Conservation (phyloP, 371 early-diverging fungal species). For the Mortierella sp. region DNA sequence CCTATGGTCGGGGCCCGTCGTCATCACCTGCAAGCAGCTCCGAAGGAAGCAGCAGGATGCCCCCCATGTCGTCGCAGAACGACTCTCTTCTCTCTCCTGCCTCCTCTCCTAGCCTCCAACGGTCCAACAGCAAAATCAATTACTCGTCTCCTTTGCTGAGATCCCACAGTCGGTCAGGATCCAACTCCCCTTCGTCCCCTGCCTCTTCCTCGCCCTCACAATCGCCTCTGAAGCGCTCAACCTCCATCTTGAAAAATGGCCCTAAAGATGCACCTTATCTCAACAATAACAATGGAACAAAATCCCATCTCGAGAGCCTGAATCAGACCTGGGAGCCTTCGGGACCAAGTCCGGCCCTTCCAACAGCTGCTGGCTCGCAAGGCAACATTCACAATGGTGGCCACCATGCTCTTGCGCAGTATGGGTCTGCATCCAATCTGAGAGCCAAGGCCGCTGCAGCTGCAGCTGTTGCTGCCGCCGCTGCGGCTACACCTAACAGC, state of each 20-base stretch:
- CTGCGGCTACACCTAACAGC: conserved; percentile 6
- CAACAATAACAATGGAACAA: conserved; percentile 10
- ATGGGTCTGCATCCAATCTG: conserved; percentile 48
- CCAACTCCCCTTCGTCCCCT: conserved; percentile 21
- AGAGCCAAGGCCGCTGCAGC: conserved; percentile 37
- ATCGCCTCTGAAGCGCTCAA: conserved; percentile 33
- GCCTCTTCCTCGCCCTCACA: conserved; percentile 27
- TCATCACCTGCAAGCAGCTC: conserved; percentile 15
- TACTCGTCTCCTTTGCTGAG: conserved; percentile 54
- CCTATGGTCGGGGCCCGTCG: conserved; percentile 20
- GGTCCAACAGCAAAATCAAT: conserved; percentile 47
- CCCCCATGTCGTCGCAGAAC: background rate
- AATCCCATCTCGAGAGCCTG: conserved; percentile 39
- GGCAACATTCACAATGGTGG: conserved; percentile 8
- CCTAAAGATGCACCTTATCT: conserved; percentile 58
- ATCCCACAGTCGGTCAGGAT: conserved; percentile 42
- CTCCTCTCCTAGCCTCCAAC: conserved; percentile 28
- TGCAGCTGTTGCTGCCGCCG: conserved; percentile 19
- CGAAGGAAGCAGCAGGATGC: conserved; percentile 5
- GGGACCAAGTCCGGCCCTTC: conserved; percentile 19
- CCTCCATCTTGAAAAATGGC: conserved; percentile 55
- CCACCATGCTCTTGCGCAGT: conserved; percentile 25
- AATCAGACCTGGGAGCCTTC: conserved; percentile 54
- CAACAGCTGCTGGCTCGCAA: conserved; percentile 22
- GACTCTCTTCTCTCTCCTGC: conserved; percentile 8